Percentiles rank a stretch among this genome's conserved stretches.
These are phyloP conservation scores for Rhododendron vialii DNA, from an alignment of 148 eudicot species.

Conservation along the genomic window DNA sequence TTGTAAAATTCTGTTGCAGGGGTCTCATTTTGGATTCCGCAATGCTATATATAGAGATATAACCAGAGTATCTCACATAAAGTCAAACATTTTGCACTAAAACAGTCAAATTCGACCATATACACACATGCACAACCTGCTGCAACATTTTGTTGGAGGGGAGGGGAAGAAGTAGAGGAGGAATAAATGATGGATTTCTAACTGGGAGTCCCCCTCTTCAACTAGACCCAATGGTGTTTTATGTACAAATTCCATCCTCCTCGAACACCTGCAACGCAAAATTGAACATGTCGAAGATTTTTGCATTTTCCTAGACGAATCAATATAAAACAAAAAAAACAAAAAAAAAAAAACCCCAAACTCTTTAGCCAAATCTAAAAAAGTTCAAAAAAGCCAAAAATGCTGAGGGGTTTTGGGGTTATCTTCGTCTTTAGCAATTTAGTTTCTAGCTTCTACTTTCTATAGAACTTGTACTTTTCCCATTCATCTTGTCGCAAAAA, in stretches of 20 bases:
- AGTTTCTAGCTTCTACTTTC: not conserved
- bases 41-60: not conserved
- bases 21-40: too few relatives aligned
- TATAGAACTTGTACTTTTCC: not conserved
- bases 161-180: not conserved
- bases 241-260: conserved; percentile 4
- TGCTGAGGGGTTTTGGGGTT: not conserved
- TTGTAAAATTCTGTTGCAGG: too few relatives aligned
- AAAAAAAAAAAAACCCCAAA: not conserved
- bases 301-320: not conserved
- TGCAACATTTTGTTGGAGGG: conserved; percentile 1
- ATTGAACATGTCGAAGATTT: not conserved
- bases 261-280: not conserved
- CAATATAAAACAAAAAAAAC: not conserved
- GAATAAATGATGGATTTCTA: not conserved
- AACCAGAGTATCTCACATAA: not conserved
- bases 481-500: too few relatives aligned
- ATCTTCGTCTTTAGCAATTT: not conserved
- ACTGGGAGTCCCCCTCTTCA: not conserved
- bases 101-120: conserved; percentile 1
- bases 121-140: conserved; percentile 18
- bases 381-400: not conserved
- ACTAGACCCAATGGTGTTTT: not conserved
- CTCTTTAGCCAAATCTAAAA: not conserved
- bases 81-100: not conserved